These are phyloP conservation scores for Euptelea pleiosperma DNA, from an alignment of 164 flowering plant genomes.

Conservation along the genomic window DNA sequence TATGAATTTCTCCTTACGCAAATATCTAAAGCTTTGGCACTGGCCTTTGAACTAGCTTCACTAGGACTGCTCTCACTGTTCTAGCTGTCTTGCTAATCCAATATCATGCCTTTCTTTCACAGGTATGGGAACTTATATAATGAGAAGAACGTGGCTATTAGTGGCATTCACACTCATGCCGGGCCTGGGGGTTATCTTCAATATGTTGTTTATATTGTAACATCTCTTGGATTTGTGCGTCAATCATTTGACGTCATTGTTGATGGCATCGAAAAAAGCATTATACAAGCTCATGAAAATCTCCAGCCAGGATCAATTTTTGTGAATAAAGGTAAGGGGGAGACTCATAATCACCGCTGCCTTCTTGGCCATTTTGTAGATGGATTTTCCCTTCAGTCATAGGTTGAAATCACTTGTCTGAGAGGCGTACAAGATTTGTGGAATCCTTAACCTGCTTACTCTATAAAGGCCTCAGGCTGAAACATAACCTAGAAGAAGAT, in stretches of 20 bases:
- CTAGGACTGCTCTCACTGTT: neutral
- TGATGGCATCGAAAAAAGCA: conserved; percentile 92
- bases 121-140: conserved; percentile 89
- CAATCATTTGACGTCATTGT: conserved; percentile 97
- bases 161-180: conserved; percentile 97
- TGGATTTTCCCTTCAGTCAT: no score
- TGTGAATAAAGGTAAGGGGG: conserved; percentile 74
- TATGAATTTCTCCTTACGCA: neutral
- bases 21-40: neutral
- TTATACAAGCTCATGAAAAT: conserved; percentile 86
- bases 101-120: conserved; percentile 11
- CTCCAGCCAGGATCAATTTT: conserved; percentile 88
- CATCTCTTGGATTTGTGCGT: conserved; percentile 96
- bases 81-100: neutral
- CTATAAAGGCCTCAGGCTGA: no score
- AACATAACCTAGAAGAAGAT: no score
- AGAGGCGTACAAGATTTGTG: no score
- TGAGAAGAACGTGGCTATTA: conserved; percentile 90
- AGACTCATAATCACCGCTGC: neutral
- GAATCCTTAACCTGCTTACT: no score
- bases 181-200: conserved; percentile 99
- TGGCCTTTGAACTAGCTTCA: neutral
- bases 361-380: neutral
- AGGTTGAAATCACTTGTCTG: no score
- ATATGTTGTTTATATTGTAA: conserved; percentile 83